Evolutionary conservation across 1,284 basidiomycete species (phyloP), one percentile per base, ranked within the genome.

Genomic region (Austroboletus niveus): DNA sequence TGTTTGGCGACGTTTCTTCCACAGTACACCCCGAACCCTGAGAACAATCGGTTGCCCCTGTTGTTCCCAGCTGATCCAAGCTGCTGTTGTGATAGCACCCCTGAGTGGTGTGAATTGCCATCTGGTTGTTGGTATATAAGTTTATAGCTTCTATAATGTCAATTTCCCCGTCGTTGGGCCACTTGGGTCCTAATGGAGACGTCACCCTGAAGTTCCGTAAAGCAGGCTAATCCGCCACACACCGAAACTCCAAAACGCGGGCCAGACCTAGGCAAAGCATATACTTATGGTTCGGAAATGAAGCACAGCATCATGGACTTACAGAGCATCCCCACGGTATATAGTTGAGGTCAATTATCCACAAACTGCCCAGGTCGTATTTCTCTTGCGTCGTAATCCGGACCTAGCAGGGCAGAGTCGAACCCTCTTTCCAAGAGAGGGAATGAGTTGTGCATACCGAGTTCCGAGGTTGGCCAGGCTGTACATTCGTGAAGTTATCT

Each of bases 321-420:
- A 85, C 85, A 9, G 83, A 85, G 61, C 86, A 88, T 6, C 86
- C 85, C 49, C 71, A 84, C 0, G 85, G 85, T 47, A 86, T 62
- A 65, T 87, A 83, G 7, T 77, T 61, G 3, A 78, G 71, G 61
- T 88, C 85, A 38, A 84, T 72, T 10, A 87, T 72, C 75, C 79
- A 80, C 17, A 87, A 66, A 34, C 75, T 79, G 7, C 84, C 84
- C 11, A 81, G 56, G 15, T 65, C 66, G 54, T 81, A 84, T 9
- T 69, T 63, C 27, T 75, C 74, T 49, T 75, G 65, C 0, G 74
- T 74, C 5, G 77, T 77, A 36, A 84, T 77, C 29, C 80, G 72
- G 31, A 82, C 71, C 79, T 81, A 48, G 17, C 9, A 42, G 1
- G 35, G 11, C 29, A 11, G 9, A 24, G 15, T 51, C 40, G 47